Evolutionary conservation across 2,329 filamentous ascomycete species (phyloP).

Genomic region (Microsporum audouinii): DNA sequence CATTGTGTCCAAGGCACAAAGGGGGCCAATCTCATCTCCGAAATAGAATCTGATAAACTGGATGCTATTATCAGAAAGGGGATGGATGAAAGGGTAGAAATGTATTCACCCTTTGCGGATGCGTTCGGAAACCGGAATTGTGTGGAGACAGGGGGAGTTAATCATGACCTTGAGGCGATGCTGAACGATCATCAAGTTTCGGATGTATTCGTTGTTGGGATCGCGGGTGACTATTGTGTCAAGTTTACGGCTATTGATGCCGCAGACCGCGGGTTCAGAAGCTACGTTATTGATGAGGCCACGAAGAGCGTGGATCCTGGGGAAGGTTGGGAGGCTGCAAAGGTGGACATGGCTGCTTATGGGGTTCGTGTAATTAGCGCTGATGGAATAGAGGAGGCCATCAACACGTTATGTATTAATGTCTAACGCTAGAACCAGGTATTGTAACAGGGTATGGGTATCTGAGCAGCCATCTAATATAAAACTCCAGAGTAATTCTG

Average conservation of each 20-base stretch:
- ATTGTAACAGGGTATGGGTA: not conserved
- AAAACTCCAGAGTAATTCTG: not conserved
- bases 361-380: slow-evolving; percentile 54
- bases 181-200: slow-evolving; percentile 52
- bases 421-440: not conserved
- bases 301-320: slow-evolving; percentile 59
- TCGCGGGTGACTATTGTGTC: slow-evolving; percentile 87
- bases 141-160: slow-evolving; percentile 24
- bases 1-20: slow-evolving; percentile 71
- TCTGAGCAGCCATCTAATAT: not conserved
- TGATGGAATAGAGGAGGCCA: slow-evolving; percentile 24
- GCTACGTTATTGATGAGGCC: slow-evolving; percentile 66
- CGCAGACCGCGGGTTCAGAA: slow-evolving; percentile 59
- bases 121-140: slow-evolving; percentile 49
- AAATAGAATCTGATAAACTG: slow-evolving; percentile 51
- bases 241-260: slow-evolving; percentile 71
- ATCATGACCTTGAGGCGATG: slow-evolving; percentile 49
- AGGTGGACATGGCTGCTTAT: slow-evolving; percentile 42
- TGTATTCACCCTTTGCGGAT: slow-evolving; percentile 87
- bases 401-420: not conserved
- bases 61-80: slow-evolving; percentile 69
- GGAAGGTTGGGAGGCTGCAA: slow-evolving; percentile 45
- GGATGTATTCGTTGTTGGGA: slow-evolving; percentile 72
- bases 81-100: slow-evolving; percentile 61
- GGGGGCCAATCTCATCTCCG: slow-evolving; percentile 62